phyloP scores from a whole-genome alignment of 2,329 filamentous ascomycete genomes.

The Curvularia spicifera region DNA sequence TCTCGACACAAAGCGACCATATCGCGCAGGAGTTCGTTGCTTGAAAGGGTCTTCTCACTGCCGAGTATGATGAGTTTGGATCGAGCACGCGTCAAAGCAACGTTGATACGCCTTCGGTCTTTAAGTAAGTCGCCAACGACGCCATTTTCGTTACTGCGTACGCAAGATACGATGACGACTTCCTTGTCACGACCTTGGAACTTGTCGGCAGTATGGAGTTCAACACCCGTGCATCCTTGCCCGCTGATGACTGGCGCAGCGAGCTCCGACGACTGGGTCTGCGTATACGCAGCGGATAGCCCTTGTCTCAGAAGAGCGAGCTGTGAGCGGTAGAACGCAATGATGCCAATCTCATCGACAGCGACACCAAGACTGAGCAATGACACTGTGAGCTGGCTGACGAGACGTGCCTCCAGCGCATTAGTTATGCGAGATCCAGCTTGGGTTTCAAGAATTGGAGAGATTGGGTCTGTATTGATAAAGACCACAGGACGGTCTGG shows the following conservation, averaged over 20 bases:
- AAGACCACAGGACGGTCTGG: constrained; percentile 80
- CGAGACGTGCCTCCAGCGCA: constrained; percentile 76
- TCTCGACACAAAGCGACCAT: constrained; percentile 80
- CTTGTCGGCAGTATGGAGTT: constrained; percentile 96
- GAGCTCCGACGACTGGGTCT: constrained; percentile 54
- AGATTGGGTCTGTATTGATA: constrained; percentile 83
- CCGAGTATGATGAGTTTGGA: constrained; percentile 91
- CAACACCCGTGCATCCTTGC: constrained; percentile 60
- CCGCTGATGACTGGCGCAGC: constrained; percentile 23
- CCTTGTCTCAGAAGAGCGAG: constrained; percentile 79
- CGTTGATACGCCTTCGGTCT: constrained; percentile 93
- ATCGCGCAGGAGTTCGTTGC: constrained; percentile 74
- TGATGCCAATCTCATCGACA: constrained; percentile 82
- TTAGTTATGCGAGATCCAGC: constrained; percentile 86
- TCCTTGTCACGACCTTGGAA: constrained; percentile 98
- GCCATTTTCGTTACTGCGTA: constrained; percentile 81
- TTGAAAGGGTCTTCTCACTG: constrained; percentile 74
- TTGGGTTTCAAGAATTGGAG: constrained; percentile 70
- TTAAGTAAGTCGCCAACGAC: constrained; percentile 89
- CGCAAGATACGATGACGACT: constrained; percentile 83
- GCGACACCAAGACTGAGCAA: constrained; percentile 78
- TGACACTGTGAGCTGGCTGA: constrained; percentile 79
- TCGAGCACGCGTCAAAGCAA: constrained; percentile 90
- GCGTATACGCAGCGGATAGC: constrained; percentile 62
- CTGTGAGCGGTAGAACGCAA: constrained; percentile 96